Evolutionary conservation across 768 basidiomycete species (phyloP), one percentile per base, ranked within the genome.

Genomic region (Lentinula detonsa): DNA sequence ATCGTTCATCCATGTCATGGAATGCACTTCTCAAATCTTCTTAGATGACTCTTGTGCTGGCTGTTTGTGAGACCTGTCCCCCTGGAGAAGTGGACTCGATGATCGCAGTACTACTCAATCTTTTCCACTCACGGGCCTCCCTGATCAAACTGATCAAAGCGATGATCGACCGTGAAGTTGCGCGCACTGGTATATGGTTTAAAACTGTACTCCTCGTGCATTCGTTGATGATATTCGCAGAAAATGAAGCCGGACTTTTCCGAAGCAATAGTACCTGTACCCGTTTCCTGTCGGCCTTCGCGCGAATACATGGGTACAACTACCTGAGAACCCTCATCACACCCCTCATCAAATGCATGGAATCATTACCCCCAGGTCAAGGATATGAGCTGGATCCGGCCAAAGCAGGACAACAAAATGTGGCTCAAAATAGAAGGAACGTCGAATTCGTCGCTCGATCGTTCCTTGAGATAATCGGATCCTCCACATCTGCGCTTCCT

Each of bases 61-160:
- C 93, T 3, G 89, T 96, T 42, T 92, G 91, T 70, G 93, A 96
- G 68, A 85, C 87, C 6, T 95, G 93, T 65, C 90, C 93, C 4
- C 76, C 86, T 11, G 69, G 70, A 10, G 92, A 96, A 66, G 86
- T 90, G 4, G 93, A 95, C 60, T 86, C 87, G 64, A 89, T 96
- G 75, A 87, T 91, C 51, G 85, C 88, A 2, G 87, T 96, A 18
- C 74, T 98, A 49, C 81, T 97, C 67, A 91, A 95, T 63, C 75
- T 93, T 23, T 95, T 95, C 70, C 89, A 96, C 70, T 87, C 88
- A 6, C 83, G 88, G 10, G 77, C 85, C 10, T 82, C 86, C 3
- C 72, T 95, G 31, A 81, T 94, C 73, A 77, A 74, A 16, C 76
- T 98, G 48, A 79, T 96, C 68, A 92, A 92, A 70, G 80, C 83